phyloP scores from a whole-genome alignment of 1,284 basidiomycete genomes.

The Trametes hirsuta region DNA sequence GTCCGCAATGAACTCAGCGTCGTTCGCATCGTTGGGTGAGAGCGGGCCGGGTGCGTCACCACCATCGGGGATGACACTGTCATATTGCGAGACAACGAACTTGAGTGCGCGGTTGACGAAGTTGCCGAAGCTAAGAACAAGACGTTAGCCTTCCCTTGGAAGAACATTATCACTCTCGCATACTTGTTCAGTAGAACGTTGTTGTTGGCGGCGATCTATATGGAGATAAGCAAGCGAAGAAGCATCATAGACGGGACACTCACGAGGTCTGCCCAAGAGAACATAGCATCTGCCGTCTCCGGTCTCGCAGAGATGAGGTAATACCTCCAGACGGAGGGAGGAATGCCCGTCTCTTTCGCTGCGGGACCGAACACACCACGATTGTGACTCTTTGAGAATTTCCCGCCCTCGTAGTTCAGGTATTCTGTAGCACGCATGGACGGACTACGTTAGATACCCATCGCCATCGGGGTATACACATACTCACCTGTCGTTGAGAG shows the following conservation, averaged over 20 bases:
- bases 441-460: neutral
- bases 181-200: conserved; percentile 92
- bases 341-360: conserved; percentile 91
- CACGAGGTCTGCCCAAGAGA: conserved; percentile 96
- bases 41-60: conserved; percentile 69
- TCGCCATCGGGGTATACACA: neutral
- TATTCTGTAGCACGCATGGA: conserved; percentile 65
- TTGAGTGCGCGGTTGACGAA: conserved; percentile 96
- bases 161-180: neutral
- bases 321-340: conserved; percentile 96
- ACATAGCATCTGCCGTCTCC: conserved; percentile 94
- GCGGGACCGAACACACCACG: conserved; percentile 98
- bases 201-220: conserved; percentile 91
- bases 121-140: conserved; percentile 82
- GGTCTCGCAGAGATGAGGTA: conserved; percentile 94
- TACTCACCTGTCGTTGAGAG: conserved; percentile 87
- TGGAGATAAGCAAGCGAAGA: neutral
- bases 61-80: conserved; percentile 79
- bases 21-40: conserved; percentile 68
- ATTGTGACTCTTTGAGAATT: conserved; percentile 98
- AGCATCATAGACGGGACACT: conserved; percentile 31
- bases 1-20: conserved; percentile 80
- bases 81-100: conserved; percentile 89
- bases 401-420: conserved; percentile 97
- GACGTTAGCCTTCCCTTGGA: conserved; percentile 12